phyloP scores from a whole-genome alignment of 2,329 filamentous ascomycete species.

The Fusarium fujikuroi region DNA sequence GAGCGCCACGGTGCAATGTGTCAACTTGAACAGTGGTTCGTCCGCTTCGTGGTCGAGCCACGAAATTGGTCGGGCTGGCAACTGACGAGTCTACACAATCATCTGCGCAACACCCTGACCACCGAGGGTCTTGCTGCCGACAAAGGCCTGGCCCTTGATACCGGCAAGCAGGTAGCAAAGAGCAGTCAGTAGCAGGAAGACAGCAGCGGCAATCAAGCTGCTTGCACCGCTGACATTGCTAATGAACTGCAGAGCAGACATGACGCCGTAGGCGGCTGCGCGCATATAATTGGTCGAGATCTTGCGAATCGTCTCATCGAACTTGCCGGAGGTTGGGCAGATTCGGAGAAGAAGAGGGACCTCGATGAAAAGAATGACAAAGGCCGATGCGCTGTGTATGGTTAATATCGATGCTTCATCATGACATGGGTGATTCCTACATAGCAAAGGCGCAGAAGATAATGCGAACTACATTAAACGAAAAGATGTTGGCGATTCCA shows the following conservation, averaged over 20 bases:
- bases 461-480: conserved; percentile 59
- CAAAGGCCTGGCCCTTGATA: conserved; percentile 85
- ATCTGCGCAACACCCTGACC: conserved; percentile 95
- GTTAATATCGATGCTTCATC: conserved; percentile 5
- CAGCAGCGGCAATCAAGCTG: conserved; percentile 85
- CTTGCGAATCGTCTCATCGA: conserved; percentile 88
- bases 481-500: conserved; percentile 75
- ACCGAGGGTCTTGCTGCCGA: conserved; percentile 94
- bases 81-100: conserved; percentile 76
- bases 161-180: conserved; percentile 84
- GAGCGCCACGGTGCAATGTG: neutral
- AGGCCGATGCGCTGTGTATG: conserved; percentile 68
- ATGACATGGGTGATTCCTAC: conserved; percentile 53
- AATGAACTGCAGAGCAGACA: conserved; percentile 87
- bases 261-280: conserved; percentile 83
- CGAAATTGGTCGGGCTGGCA: neutral
- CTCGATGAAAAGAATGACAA: conserved; percentile 86
- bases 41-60: conserved; percentile 1
- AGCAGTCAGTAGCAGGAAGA: conserved; percentile 81
- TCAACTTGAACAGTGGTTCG: neutral
- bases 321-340: conserved; percentile 91
- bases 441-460: conserved; percentile 64
- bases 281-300: conserved; percentile 98
- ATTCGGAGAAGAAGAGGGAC: conserved; percentile 95
- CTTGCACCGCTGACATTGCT: conserved; percentile 73